Conservation (phyloP, 192 early-diverging fungal species). For the Coemansia sp. region DNA sequence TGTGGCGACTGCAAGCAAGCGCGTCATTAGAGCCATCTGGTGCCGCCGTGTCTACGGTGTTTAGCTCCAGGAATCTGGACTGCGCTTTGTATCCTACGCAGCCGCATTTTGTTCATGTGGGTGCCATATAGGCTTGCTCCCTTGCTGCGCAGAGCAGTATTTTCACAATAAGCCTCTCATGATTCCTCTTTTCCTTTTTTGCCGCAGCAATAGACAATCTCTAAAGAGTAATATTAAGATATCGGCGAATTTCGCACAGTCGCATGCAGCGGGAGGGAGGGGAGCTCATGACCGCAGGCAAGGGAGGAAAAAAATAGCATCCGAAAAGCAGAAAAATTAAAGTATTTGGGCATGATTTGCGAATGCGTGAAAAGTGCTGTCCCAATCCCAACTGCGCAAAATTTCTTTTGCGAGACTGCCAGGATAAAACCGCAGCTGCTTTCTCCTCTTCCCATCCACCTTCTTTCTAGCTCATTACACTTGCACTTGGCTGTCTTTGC, state of each 20-base stretch:
- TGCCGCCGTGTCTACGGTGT: background rate
- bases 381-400: background rate
- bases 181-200: background rate
- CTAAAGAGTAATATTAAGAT: background rate
- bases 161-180: background rate
- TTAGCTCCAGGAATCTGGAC: slow-evolving; percentile 19
- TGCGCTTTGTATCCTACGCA: slow-evolving; percentile 27
- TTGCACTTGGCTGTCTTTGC: background rate
- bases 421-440: background rate
- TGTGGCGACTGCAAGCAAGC: slow-evolving; percentile 34
- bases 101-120: slow-evolving; percentile 29
- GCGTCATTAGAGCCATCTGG: background rate
- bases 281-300: background rate
- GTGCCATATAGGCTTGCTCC: background rate
- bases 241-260: background rate
- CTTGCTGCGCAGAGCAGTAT: background rate
- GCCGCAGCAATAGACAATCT: background rate
- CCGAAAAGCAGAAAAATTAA: background rate
- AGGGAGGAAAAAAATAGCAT: no score
- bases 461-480: background rate
- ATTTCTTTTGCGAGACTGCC: background rate
- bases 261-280: background rate
- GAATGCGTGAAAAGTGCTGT: background rate
- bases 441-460: background rate
- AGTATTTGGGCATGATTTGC: background rate